Evolutionary conservation across 2,329 filamentous ascomycete genomes (phyloP), one percentile per base, ranked within the genome.

Genomic region (Berkeleyomyces rouxiae): DNA sequence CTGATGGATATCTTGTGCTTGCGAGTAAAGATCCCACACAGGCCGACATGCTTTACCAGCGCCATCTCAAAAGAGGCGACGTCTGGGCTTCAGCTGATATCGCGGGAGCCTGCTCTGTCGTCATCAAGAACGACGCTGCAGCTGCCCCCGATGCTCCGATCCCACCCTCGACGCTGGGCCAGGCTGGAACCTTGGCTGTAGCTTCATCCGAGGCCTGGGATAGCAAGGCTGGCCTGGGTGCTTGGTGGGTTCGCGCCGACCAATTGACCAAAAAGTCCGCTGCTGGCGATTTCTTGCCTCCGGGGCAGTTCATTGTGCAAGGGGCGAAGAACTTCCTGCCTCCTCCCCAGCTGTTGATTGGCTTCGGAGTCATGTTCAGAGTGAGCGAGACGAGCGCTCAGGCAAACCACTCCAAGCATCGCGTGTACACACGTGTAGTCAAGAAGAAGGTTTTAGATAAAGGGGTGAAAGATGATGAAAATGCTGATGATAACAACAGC

Each of bases 191-290:
- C 53, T 75, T 96, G 39, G 85, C 87, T 0, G 87, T 99, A 4
- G 89, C 88, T 66, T 87, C 88, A 7, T 96, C 90, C 0, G 86
- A 79, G 63, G 93, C 92, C 0, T 99, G 93, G 93, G 93, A 97
- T 65, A 92, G 88, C 1, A 99, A 99, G 72, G 92, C 92, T 7
- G 83, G 90, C 13, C 95, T 97, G 88, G 86, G 88, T 16, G 91
- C 92, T 7, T 99, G 89, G 86, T 99, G 93, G 93, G 92, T 95
- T 0, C 84, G 86, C 66, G 86, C 88, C 1, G 85, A 92, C 61
- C 91, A 97, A 71, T 89, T 99, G 0, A 90, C 88, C 7, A 97
- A 97, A 74, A 88, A 84, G 42, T 85, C 87, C 0, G 79, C 84
- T 0, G 83, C 82, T 0, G 92, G 92, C 33, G 91, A 95, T 67